A percentile compares a stretch with the other conserved stretches of the same genome.
Conservation (phyloP, 371 early-diverging fungal species). For the Mortierella sp. region DNA sequence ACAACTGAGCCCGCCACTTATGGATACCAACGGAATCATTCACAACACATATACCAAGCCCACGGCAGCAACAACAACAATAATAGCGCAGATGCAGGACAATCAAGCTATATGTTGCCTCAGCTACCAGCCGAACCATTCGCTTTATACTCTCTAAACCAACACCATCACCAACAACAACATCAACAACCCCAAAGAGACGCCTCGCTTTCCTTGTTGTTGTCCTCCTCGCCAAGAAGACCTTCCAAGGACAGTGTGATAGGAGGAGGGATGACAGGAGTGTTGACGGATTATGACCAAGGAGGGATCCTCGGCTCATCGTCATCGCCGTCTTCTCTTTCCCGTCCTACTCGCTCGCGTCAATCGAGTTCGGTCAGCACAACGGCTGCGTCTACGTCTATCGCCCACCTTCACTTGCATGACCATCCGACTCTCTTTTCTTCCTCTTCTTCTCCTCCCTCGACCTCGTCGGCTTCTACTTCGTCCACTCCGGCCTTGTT, state of each 20-base stretch:
- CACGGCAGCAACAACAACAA: neutral
- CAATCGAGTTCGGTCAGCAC: neutral
- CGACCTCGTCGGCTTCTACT: neutral
- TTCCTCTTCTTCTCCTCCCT: neutral
- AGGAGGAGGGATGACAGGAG: neutral
- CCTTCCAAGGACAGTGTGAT: neutral
- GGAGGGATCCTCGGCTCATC: neutral
- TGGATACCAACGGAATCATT: slow-evolving; percentile 3
- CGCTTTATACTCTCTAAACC: slow-evolving; percentile 1
- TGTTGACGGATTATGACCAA: neutral
- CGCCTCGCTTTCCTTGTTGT: neutral
- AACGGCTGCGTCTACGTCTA: neutral
- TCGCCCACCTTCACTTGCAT: neutral
- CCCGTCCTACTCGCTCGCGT: neutral
- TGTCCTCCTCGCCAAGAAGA: neutral
- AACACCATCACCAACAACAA: neutral
- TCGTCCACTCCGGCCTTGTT: neutral
- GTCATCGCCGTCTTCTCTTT: neutral
- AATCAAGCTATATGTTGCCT: neutral
- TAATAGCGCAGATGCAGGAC: neutral
- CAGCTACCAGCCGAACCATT: slow-evolving; percentile 5
- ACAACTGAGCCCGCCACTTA: slow-evolving; percentile 1
- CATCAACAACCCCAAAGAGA: neutral
- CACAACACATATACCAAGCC: slow-evolving; percentile 3
- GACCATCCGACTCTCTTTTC: neutral